phyloP scores from a whole-genome alignment of 179 eudicot genomes.

The Camellia oleifera region DNA sequence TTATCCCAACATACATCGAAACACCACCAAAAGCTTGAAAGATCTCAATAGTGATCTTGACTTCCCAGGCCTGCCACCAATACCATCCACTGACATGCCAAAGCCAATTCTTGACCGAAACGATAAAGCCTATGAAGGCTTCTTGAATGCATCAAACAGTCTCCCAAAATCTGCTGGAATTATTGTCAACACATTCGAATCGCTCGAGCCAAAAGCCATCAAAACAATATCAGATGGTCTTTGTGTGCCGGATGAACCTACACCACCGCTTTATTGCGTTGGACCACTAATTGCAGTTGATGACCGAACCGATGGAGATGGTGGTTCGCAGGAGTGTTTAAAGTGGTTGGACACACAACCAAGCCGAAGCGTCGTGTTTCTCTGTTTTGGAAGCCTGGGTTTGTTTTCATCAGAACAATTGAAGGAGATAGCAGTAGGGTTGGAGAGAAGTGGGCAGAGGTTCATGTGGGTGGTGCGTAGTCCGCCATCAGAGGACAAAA shows the following conservation, averaged over 20 bases:
- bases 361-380: slow-evolving; percentile 43
- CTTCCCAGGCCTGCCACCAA: slow-evolving; percentile 36
- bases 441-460: slow-evolving; percentile 51
- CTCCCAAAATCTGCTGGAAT: slow-evolving; percentile 36
- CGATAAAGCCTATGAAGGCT: slow-evolving; percentile 19
- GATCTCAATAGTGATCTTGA: slow-evolving; percentile 24
- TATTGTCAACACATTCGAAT: slow-evolving; percentile 42
- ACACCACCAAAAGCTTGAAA: slow-evolving; percentile 20
- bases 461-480: slow-evolving; percentile 61
- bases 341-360: slow-evolving; percentile 56
- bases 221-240: slow-evolving; percentile 29
- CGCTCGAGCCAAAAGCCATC: slow-evolving; percentile 32
- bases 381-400: slow-evolving; percentile 55
- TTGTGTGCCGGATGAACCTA: slow-evolving; percentile 26
- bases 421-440: slow-evolving; percentile 51
- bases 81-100: slow-evolving; percentile 28
- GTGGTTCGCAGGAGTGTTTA: slow-evolving; percentile 32
- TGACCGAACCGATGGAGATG: neutral
- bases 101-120: slow-evolving; percentile 22
- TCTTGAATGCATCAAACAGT: slow-evolving; percentile 15
- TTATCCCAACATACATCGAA: slow-evolving; percentile 18
- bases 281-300: slow-evolving; percentile 34
- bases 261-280: slow-evolving; percentile 44
- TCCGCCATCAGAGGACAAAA: slow-evolving; percentile 32
- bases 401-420: slow-evolving; percentile 38